A percentile compares a stretch with the other conserved stretches of the same genome.
Evolutionary conservation across 306 rosid genomes (phyloP).

Genomic region (Astragalus glycyphyllos): DNA sequence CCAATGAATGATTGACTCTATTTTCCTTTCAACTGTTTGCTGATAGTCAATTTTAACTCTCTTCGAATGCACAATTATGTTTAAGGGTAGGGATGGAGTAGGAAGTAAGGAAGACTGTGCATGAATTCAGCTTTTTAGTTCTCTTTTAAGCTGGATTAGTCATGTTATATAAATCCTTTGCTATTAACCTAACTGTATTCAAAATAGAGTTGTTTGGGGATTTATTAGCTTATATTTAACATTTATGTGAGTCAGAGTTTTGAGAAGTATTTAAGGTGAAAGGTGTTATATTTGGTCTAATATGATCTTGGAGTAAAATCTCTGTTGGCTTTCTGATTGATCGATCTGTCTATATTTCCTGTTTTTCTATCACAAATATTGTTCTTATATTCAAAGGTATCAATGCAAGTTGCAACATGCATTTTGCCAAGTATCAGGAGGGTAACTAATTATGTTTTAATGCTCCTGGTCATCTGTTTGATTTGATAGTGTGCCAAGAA

Average conservation of each 20-base stretch:
- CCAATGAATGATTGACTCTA: not conserved
- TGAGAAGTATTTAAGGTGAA: slow-evolving; percentile 26
- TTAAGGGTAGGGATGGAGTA: slow-evolving; percentile 25
- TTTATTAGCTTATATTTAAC: slow-evolving; percentile 21
- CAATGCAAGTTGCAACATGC: slow-evolving; percentile 27
- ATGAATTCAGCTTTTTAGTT: slow-evolving; percentile 24
- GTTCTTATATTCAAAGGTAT: slow-evolving; percentile 28
- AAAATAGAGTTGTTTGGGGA: slow-evolving; percentile 33
- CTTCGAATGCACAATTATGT: slow-evolving; percentile 1
- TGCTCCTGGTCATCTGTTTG: slow-evolving; percentile 49
- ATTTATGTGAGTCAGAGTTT: not conserved
- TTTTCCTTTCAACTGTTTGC: slow-evolving; percentile 26
- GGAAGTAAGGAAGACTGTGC: slow-evolving; percentile 7
- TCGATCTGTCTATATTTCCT: slow-evolving; percentile 30
- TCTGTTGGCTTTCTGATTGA: slow-evolving; percentile 21
- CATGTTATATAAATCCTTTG: slow-evolving; percentile 12
- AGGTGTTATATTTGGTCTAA: slow-evolving; percentile 25
- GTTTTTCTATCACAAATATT: slow-evolving; percentile 31
- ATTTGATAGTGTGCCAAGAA: slow-evolving; percentile 80
- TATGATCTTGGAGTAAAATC: slow-evolving; percentile 32
- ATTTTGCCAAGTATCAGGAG: slow-evolving; percentile 32
- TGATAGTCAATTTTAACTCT: slow-evolving; percentile 22
- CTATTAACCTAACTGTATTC: slow-evolving; percentile 18
- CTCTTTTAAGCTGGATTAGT: slow-evolving; percentile 27
- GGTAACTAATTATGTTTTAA: slow-evolving; percentile 28